Conservation (phyloP, 768 basidiomycete genomes). For the Lentinus tigrinus region DNA sequence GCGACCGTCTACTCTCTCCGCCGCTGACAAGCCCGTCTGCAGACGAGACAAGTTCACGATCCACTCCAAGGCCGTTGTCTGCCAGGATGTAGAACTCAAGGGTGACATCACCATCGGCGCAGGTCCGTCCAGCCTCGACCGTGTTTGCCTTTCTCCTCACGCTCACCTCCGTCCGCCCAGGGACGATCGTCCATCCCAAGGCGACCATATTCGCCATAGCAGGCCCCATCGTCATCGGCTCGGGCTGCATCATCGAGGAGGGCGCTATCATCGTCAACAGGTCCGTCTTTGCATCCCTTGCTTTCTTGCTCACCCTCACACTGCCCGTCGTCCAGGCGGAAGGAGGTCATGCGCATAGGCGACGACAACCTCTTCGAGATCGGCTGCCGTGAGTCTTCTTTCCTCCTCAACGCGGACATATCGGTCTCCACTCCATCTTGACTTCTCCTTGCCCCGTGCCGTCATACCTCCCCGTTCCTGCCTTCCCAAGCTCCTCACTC, state of each 20-base stretch:
- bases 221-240: slow-evolving; percentile 88
- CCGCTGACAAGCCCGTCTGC: background rate
- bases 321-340: slow-evolving; percentile 42
- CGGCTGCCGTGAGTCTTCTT: slow-evolving; percentile 70
- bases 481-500: background rate
- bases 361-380: slow-evolving; percentile 95
- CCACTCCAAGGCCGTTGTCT: slow-evolving; percentile 87
- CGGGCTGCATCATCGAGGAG: slow-evolving; percentile 90
- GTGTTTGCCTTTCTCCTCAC: background rate
- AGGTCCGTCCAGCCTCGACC: slow-evolving; percentile 38
- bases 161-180: slow-evolving; percentile 34
- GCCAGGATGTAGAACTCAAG: slow-evolving; percentile 91
- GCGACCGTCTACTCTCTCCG: background rate
- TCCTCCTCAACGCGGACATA: background rate
- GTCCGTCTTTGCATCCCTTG: slow-evolving; percentile 36
- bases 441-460: background rate
- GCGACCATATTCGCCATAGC: slow-evolving; percentile 90
- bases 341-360: slow-evolving; percentile 90
- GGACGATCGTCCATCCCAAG: slow-evolving; percentile 90
- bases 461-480: background rate
- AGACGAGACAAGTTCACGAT: slow-evolving; percentile 90
- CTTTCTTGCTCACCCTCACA: background rate
- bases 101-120: slow-evolving; percentile 93
- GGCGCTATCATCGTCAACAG: slow-evolving; percentile 87
- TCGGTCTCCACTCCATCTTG: background rate